Conservation (phyloP, 495 filamentous ascomycete species). For the Beverwykella pulmonaria region DNA sequence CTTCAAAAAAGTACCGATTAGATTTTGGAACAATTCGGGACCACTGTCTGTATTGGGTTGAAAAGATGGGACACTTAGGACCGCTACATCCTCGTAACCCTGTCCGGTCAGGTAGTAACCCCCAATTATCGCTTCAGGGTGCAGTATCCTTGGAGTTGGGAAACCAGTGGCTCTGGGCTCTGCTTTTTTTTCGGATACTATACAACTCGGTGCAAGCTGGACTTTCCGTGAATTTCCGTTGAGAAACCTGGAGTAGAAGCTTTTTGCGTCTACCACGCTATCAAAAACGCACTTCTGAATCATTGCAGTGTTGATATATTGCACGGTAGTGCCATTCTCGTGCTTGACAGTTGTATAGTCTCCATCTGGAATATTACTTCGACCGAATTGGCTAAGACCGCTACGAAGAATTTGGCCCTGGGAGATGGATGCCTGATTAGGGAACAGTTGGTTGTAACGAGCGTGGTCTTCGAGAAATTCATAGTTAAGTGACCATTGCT, state of each 20-base stretch:
- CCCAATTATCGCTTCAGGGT: slow-evolving; percentile 17
- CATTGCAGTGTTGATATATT: slow-evolving; percentile 46
- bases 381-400: not conserved
- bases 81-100: slow-evolving; percentile 37
- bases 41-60: slow-evolving; percentile 2
- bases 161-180: slow-evolving; percentile 14
- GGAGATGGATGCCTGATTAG: slow-evolving; percentile 38
- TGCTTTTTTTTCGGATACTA: not conserved
- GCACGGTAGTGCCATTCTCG: slow-evolving; percentile 47
- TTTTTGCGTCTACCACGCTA: slow-evolving; percentile 17
- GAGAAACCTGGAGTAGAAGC: slow-evolving; percentile 27
- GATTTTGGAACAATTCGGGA: slow-evolving; percentile 25
- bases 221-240: slow-evolving; percentile 27
- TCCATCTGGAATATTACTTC: slow-evolving; percentile 9
- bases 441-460: slow-evolving; percentile 54
- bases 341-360: slow-evolving; percentile 50
- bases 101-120: slow-evolving; percentile 34
- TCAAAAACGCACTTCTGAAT: slow-evolving; percentile 33
- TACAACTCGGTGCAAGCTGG: slow-evolving; percentile 1
- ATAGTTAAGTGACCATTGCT: slow-evolving; percentile 40
- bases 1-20: slow-evolving; percentile 22
- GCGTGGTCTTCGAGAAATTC: slow-evolving; percentile 51
- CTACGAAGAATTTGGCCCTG: too few species aligned
- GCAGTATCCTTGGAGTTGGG: slow-evolving; percentile 22
- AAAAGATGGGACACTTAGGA: slow-evolving; percentile 34